phyloP scores from a whole-genome alignment of 306 rosid genomes.

The Cicer pinnatifidum region DNA sequence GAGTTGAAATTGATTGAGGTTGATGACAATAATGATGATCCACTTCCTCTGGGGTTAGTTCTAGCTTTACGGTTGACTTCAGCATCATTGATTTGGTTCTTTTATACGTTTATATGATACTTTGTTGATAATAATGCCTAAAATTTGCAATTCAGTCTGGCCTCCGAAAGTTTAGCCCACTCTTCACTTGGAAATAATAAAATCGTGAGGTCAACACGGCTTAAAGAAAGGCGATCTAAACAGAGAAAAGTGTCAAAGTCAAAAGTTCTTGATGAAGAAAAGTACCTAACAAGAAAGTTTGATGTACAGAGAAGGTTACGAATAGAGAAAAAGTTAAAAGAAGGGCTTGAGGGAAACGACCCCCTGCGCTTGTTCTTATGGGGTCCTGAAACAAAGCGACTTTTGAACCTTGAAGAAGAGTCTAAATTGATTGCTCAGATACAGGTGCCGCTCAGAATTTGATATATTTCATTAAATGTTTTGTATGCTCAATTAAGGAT shows the following conservation, averaged over 20 bases:
- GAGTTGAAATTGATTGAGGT: constrained; percentile 49
- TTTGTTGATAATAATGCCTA: constrained; percentile 42
- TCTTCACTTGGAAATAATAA: constrained; percentile 51
- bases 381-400: constrained; percentile 82
- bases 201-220: constrained; percentile 69
- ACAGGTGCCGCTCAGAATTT: constrained; percentile 61
- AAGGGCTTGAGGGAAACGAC: constrained; percentile 66
- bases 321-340: constrained; percentile 56
- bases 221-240: constrained; percentile 70
- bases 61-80: constrained; percentile 33
- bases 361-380: constrained; percentile 76
- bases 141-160: constrained; percentile 45
- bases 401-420: constrained; percentile 81
- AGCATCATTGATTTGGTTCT: constrained; percentile 33
- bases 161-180: constrained; percentile 50
- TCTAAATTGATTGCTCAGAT: constrained; percentile 62
- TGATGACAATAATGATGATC: constrained; percentile 54
- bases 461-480: constrained; percentile 18
- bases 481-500: constrained; percentile 37
- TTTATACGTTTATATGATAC: constrained; percentile 25
- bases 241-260: constrained; percentile 62
- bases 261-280: constrained; percentile 47
- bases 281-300: constrained; percentile 45
- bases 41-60: constrained; percentile 62
- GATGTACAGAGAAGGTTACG: constrained; percentile 51